Percentiles rank a stretch among this genome's conserved stretches.
Conservation (phyloP, 768 basidiomycete genomes). For the Kwoniella sp. region DNA sequence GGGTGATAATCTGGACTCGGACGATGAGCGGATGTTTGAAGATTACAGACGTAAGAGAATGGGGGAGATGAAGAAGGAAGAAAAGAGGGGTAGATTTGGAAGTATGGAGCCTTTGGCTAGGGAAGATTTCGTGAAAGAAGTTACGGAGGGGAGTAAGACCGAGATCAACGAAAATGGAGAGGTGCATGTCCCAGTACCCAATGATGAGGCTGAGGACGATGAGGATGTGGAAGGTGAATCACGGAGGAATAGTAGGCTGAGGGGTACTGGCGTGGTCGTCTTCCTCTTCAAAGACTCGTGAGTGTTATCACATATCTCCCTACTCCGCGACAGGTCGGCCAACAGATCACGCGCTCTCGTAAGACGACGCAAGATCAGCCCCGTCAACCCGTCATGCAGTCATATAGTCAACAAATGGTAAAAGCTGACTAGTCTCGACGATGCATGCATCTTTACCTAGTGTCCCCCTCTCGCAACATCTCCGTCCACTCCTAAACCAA, state of each 20-base stretch:
- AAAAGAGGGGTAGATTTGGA: slow-evolving; percentile 71
- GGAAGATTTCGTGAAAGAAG: slow-evolving; percentile 91
- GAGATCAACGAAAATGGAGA: slow-evolving; percentile 64
- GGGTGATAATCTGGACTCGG: slow-evolving; percentile 75
- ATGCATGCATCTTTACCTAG: no score
- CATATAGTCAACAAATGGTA: no score
- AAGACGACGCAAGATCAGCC: no score
- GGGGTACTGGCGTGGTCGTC: slow-evolving; percentile 88
- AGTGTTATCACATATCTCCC: slow-evolving; percentile 67
- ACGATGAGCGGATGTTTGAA: slow-evolving; percentile 72
- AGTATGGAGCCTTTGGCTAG: slow-evolving; percentile 82
- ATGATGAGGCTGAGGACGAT: slow-evolving; percentile 16
- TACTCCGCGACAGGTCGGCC: no score
- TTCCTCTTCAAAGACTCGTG: slow-evolving; percentile 95
- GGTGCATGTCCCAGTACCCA: slow-evolving; percentile 53
- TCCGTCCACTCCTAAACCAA: slow-evolving; percentile 68
- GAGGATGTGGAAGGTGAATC: slow-evolving; percentile 35
- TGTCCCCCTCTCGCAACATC: slow-evolving; percentile 75
- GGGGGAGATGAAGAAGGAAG: slow-evolving; percentile 64
- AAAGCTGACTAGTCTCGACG: no score
- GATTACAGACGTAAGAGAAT: slow-evolving; percentile 68
- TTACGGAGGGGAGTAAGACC: slow-evolving; percentile 87
- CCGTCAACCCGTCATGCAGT: no score
- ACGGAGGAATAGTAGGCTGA: slow-evolving; percentile 26
- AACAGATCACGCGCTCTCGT: no score